phyloP scores from a whole-genome alignment of 23 red algal species.

The Gracilaria caudata region DNA sequence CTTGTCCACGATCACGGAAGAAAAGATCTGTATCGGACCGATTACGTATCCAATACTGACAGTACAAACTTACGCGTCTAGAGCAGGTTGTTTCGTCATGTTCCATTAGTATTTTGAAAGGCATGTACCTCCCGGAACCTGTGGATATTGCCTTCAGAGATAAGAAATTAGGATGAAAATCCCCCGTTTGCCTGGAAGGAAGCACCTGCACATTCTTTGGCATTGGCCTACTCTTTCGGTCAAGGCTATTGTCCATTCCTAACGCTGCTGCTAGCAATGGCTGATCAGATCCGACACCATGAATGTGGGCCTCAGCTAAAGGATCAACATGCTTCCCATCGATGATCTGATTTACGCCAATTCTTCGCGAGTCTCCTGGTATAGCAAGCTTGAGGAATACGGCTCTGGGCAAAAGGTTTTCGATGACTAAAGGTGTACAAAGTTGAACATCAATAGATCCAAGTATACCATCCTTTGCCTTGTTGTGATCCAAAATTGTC shows the following conservation, averaged over 20 bases:
- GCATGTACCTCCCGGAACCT: conserved; percentile 42
- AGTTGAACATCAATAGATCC: conserved; percentile 61
- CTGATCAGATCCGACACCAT: conserved; percentile 53
- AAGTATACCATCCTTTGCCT: conserved; percentile 4
- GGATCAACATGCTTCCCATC: conserved; percentile 58
- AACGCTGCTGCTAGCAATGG: conserved; percentile 35
- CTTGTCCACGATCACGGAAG: conserved; percentile 44
- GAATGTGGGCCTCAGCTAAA: conserved; percentile 61
- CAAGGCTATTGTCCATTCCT: conserved; percentile 66
- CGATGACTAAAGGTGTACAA: conserved; percentile 66
- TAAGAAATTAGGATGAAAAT: conserved; percentile 49
- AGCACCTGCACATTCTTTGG: conserved; percentile 1
- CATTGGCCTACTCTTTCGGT: background rate
- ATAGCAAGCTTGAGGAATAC: conserved; percentile 50
- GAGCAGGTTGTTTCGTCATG: conserved; percentile 30
- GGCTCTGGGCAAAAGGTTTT: conserved; percentile 59
- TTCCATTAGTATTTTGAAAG: conserved; percentile 43
- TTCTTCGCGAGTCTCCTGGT: conserved; percentile 12
- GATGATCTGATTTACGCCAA: conserved; percentile 15
- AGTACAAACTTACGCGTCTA: conserved; percentile 52
- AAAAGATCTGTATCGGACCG: conserved; percentile 68
- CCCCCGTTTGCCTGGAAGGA: conserved; percentile 24
- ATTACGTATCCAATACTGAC: conserved; percentile 86
- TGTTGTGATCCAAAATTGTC: background rate
- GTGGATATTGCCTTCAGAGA: conserved; percentile 35